phyloP scores from a whole-genome alignment of 179 eudicot species.

The Monotropa hypopitys region DNA sequence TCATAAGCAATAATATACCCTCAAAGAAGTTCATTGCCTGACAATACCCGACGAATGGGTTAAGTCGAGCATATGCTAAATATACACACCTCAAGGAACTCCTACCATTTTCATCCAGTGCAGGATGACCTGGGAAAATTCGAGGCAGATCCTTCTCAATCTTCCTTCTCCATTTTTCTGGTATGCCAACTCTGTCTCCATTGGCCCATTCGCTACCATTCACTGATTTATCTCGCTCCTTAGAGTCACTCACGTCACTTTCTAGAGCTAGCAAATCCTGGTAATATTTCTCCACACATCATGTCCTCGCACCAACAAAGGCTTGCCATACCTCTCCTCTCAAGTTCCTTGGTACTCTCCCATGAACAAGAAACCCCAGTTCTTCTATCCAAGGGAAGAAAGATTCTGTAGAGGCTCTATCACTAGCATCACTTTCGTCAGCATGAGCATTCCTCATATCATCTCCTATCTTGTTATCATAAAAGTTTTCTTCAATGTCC shows the following conservation, averaged over 20 bases:
- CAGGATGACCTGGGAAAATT: constrained; percentile 97
- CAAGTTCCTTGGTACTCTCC: constrained; percentile 92
- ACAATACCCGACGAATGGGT: constrained; percentile 92
- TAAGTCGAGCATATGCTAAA: constrained; percentile 93
- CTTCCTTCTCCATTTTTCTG: constrained; percentile 87
- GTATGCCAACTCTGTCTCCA: constrained; percentile 21
- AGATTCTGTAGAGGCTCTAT: constrained; percentile 22
- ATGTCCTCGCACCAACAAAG: constrained; percentile 81
- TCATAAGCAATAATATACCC: constrained; percentile 78
- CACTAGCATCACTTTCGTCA: constrained; percentile 11
- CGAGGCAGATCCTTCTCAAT: constrained; percentile 98
- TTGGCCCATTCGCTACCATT: constrained; percentile 20
- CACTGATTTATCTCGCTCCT: constrained; percentile 24
- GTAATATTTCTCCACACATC: constrained; percentile 67
- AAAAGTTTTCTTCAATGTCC: constrained; percentile 90
- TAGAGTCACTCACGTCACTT: constrained; percentile 18
- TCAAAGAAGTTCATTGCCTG: constrained; percentile 99
- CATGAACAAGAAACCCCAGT: constrained; percentile 83
- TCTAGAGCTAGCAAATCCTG: constrained; percentile 52
- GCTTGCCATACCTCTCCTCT: constrained; percentile 99
- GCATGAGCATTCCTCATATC: constrained; percentile 28
- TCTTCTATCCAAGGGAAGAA: constrained; percentile 67
- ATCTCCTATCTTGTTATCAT: constrained; percentile 83
- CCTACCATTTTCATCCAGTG: constrained; percentile 88
- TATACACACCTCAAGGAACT: constrained; percentile 89